These are phyloP conservation scores for Collybia sordida DNA, from an alignment of 768 basidiomycete species.

Conservation along the genomic window DNA sequence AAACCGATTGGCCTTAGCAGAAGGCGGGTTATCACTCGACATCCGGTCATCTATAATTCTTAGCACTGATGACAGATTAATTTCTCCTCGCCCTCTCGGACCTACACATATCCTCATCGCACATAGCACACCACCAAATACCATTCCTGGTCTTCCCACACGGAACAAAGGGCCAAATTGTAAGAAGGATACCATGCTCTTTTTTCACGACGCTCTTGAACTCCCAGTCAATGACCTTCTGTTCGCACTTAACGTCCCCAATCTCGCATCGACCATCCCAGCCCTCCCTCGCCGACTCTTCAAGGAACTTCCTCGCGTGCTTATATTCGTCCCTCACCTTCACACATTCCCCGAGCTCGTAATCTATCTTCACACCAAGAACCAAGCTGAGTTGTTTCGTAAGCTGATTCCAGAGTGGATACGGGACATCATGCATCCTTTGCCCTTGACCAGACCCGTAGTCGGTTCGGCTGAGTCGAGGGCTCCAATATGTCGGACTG, in stretches of 20 bases:
- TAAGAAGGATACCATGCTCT: slow-evolving; percentile 4
- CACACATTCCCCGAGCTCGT: slow-evolving; percentile 33
- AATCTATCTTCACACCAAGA: slow-evolving; percentile 36
- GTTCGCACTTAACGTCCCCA: slow-evolving; percentile 34
- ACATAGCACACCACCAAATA: slow-evolving; percentile 7
- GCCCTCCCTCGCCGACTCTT: slow-evolving; percentile 30
- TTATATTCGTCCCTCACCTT: slow-evolving; percentile 31
- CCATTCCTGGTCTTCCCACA: slow-evolving; percentile 1
- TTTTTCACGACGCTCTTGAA: slow-evolving; percentile 21
- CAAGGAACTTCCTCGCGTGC: slow-evolving; percentile 31
- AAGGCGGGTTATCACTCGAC: slow-evolving; percentile 14
- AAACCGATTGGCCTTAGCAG: slow-evolving; percentile 7
- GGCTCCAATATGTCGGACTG: background rate
- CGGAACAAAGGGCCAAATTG: background rate
- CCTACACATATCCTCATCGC: slow-evolving; percentile 36
- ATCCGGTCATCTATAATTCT: slow-evolving; percentile 23
- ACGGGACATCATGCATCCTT: slow-evolving; percentile 32
- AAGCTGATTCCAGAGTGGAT: slow-evolving; percentile 37
- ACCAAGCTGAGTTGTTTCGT: slow-evolving; percentile 36
- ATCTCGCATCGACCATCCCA: slow-evolving; percentile 19
- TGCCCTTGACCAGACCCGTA: slow-evolving; percentile 15
- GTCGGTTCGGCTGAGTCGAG: background rate
- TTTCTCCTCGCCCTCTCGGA: slow-evolving; percentile 34
- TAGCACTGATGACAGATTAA: slow-evolving; percentile 25
- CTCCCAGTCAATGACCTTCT: slow-evolving; percentile 38